A percentile compares a stretch with the other conserved stretches of the same genome.
phyloP scores from a whole-genome alignment of 2,329 filamentous ascomycete species.

The Coccinonectria pachysandricola region DNA sequence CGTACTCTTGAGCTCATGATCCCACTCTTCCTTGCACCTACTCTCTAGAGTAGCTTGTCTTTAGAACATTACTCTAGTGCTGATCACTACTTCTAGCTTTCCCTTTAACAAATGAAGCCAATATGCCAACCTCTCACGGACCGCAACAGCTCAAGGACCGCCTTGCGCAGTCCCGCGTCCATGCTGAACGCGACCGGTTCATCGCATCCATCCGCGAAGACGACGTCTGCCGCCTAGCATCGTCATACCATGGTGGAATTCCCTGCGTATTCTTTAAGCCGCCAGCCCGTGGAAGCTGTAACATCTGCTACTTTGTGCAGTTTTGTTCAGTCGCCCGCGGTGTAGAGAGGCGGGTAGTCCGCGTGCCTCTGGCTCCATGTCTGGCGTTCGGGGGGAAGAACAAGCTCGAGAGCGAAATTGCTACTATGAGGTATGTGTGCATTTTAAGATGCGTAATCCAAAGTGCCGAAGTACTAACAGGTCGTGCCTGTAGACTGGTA shows the following conservation, averaged over 20 bases:
- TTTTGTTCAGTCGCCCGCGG: conserved; percentile 3
- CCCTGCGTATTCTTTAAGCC: conserved; percentile 8
- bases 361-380: conserved; percentile 7
- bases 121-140: no score
- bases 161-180: conserved; percentile 2
- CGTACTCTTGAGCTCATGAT: no score
- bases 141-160: no score
- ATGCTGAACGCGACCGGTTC: conserved; percentile 5
- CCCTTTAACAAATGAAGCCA: no score
- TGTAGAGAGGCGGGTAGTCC: conserved; percentile 9
- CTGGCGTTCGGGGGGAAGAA: conserved; percentile 2
- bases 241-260: conserved; percentile 7
- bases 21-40: no score
- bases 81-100: no score
- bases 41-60: no score
- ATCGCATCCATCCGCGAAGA: conserved; percentile 5
- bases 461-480: no score
- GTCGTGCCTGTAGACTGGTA: conserved; percentile 6
- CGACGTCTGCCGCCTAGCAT: conserved; percentile 5
- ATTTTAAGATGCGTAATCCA: no score
- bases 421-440: conserved; percentile 13
- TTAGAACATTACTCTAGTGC: no score
- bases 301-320: conserved; percentile 12
- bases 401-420: conserved; percentile 10
- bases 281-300: conserved; percentile 8